phyloP scores from a whole-genome alignment of 352 stramenopile genomes.

The Phytopythium aichiense region DNA sequence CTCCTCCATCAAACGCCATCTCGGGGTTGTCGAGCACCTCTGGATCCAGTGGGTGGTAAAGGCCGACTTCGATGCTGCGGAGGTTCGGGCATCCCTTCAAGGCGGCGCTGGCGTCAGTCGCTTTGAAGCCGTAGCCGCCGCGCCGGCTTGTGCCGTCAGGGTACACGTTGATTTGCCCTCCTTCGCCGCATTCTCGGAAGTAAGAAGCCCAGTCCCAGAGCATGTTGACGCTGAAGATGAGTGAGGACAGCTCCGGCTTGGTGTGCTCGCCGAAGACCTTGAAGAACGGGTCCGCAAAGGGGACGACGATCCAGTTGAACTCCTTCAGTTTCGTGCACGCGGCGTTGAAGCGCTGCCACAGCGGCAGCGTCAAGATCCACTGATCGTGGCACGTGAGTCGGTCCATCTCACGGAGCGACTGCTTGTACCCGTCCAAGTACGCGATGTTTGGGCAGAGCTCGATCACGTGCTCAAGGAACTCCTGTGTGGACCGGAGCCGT shows the following conservation, averaged over 20 bases:
- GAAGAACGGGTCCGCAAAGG: conserved; percentile 40
- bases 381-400: conserved; percentile 30
- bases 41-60: conserved; percentile 33
- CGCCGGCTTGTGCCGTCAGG: neutral
- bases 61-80: conserved; percentile 25
- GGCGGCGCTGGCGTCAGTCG: conserved; percentile 20
- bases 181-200: conserved; percentile 15
- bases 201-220: conserved; percentile 35
- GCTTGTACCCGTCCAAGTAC: conserved; percentile 29
- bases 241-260: conserved; percentile 30
- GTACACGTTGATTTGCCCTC: neutral
- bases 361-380: conserved; percentile 28
- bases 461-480: conserved; percentile 31
- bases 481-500: conserved; percentile 13
- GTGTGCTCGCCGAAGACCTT: conserved; percentile 29
- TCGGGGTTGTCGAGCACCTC: conserved; percentile 15
- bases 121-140: conserved; percentile 18
- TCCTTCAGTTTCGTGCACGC: conserved; percentile 30
- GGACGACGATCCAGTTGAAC: conserved; percentile 35
- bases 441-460: conserved; percentile 28
- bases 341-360: conserved; percentile 32
- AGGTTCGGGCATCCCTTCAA: conserved; percentile 34
- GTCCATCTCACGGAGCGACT: conserved; percentile 25
- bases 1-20: conserved; percentile 22
- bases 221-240: conserved; percentile 34